Conservation (phyloP, 2,329 filamentous ascomycete species). For the Lojkania enalia region DNA sequence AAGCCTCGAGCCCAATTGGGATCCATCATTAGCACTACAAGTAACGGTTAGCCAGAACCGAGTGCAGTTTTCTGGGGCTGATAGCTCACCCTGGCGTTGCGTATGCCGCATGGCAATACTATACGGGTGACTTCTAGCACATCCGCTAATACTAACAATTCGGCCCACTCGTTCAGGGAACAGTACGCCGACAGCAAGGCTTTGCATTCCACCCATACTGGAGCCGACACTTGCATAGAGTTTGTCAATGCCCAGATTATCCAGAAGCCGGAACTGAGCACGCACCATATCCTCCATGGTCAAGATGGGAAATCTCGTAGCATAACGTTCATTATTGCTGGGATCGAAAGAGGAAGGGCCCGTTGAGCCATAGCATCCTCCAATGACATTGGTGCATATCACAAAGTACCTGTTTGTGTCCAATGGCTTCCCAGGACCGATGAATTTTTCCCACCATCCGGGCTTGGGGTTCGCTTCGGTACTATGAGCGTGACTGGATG, state of each 20-base stretch:
- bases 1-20: constrained; percentile 95
- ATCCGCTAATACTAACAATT: constrained; percentile 88
- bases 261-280: constrained; percentile 87
- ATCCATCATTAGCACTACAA: constrained; percentile 90
- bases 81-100: constrained; percentile 70
- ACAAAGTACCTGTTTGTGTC: constrained; percentile 92
- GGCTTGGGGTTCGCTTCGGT: constrained; percentile 84
- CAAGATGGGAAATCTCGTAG: constrained; percentile 91
- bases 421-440: constrained; percentile 80
- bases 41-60: constrained; percentile 9
- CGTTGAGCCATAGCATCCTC: constrained; percentile 94
- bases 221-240: constrained; percentile 92
- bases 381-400: constrained; percentile 95
- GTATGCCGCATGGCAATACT: constrained; percentile 99
- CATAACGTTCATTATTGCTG: constrained; percentile 83
- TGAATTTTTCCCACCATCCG: constrained; percentile 99
- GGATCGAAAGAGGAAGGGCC: constrained; percentile 88
- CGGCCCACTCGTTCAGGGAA: constrained; percentile 81
- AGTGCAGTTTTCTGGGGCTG: background rate
- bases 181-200: constrained; percentile 80
- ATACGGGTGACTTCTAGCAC: constrained; percentile 92
- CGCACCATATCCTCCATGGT: constrained; percentile 98
- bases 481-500: constrained; percentile 95
- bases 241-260: constrained; percentile 73
- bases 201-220: constrained; percentile 99